These are phyloP conservation scores for Candida pseudoviswanathii DNA, from an alignment of 1,139 yeast genomes.

Conservation along the genomic window DNA sequence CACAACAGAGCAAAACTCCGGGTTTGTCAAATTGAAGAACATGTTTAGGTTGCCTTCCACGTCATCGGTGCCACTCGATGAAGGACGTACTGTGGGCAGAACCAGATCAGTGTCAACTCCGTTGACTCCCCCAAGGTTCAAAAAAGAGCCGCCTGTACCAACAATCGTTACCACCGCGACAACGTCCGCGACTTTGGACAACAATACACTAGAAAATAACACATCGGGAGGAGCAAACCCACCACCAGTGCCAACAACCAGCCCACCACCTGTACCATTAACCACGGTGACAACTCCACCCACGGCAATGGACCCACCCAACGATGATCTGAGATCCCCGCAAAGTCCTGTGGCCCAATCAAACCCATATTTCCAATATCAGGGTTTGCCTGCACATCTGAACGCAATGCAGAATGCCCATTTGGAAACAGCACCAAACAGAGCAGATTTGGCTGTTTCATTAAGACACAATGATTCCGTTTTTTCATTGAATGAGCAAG, in stretches of 20 bases:
- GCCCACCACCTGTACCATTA: conserved; percentile 6
- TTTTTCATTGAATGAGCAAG: conserved; percentile 32
- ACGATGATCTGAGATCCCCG: conserved; percentile 3
- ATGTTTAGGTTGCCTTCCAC: conserved; percentile 15
- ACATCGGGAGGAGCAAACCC: conserved; percentile 3
- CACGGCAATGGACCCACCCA: conserved; percentile 4
- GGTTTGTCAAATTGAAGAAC: conserved; percentile 13
- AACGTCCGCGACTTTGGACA: background rate
- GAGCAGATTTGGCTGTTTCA: conserved; percentile 32
- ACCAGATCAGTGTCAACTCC: conserved; percentile 9
- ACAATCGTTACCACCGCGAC: background rate
- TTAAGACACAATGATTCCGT: conserved; percentile 50
- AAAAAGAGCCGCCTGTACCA: conserved; percentile 4
- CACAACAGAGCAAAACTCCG: conserved; percentile 5
- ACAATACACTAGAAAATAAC: background rate
- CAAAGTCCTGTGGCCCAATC: conserved; percentile 39
- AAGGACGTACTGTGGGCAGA: conserved; percentile 5
- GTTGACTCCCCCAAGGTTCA: conserved; percentile 4
- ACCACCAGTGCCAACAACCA: conserved; percentile 1
- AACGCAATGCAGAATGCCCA: conserved; percentile 14
- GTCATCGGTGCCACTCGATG: conserved; percentile 8
- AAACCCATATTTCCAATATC: conserved; percentile 54
- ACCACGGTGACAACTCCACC: conserved; percentile 8
- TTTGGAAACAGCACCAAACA: conserved; percentile 6
- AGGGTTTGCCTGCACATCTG: conserved; percentile 57